Evolutionary conservation across 495 filamentous ascomycete species (phyloP).

Genomic region (Podospora conica): DNA sequence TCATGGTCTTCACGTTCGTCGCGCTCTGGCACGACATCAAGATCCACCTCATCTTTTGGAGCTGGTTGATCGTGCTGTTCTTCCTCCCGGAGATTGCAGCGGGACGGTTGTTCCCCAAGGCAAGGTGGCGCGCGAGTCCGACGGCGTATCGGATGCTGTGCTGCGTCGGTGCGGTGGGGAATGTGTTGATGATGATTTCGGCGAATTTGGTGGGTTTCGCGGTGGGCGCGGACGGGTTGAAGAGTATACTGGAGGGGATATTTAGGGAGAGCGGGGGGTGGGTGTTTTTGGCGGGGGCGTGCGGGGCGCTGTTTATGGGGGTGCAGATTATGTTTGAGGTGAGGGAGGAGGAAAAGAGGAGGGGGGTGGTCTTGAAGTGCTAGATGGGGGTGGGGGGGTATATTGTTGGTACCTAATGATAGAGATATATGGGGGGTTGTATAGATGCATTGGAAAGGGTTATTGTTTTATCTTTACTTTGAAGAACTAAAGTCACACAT

Average conservation of each 20-base stretch:
- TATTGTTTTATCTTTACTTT: background rate
- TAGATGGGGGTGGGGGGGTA: conserved; percentile 29
- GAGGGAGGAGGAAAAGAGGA: conserved; percentile 71
- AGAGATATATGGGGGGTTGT: background rate
- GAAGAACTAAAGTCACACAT: background rate
- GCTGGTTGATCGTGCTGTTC: conserved; percentile 92
- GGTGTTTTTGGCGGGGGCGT: conserved; percentile 65
- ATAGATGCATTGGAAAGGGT: background rate
- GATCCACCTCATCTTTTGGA: conserved; percentile 88
- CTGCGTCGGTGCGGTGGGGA: conserved; percentile 78
- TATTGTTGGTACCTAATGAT: too few species aligned
- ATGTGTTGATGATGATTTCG: conserved; percentile 91
- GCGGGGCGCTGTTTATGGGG: conserved; percentile 69
- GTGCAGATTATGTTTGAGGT: conserved; percentile 97
- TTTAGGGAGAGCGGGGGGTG: conserved; percentile 60
- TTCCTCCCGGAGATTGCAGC: conserved; percentile 81
- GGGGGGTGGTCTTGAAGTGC: conserved; percentile 81
- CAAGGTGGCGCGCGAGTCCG: conserved; percentile 59
- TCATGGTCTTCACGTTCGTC: conserved; percentile 93
- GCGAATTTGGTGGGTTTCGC: conserved; percentile 95
- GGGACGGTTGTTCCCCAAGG: conserved; percentile 60
- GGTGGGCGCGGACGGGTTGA: conserved; percentile 79
- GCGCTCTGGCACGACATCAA: conserved; percentile 98
- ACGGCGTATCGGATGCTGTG: conserved; percentile 72
- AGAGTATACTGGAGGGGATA: conserved; percentile 66